These are phyloP conservation scores for Syncephalastrum racemosum DNA, from an alignment of 371 early-diverging fungal genomes.

Conservation along the genomic window DNA sequence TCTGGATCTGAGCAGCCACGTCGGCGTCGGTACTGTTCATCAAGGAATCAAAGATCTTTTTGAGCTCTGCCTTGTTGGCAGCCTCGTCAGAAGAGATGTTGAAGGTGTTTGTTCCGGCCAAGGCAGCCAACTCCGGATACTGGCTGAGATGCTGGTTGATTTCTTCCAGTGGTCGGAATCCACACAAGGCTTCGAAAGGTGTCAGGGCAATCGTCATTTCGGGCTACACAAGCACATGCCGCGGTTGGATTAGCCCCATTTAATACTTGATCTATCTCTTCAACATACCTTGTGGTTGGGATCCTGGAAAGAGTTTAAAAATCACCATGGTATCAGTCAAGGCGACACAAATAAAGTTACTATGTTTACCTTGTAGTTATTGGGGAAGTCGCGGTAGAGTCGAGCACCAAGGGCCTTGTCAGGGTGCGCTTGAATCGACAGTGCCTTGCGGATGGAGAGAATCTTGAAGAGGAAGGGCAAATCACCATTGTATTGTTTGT, in stretches of 20 bases:
- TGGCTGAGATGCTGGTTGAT: constrained; percentile 62
- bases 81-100: constrained; percentile 22
- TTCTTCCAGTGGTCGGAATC: constrained; percentile 88
- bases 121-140: constrained; percentile 76
- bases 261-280: not conserved
- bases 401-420: constrained; percentile 82
- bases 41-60: constrained; percentile 65
- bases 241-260: not conserved
- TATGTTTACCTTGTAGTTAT: constrained; percentile 72
- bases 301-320: constrained; percentile 20
- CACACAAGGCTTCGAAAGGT: constrained; percentile 92
- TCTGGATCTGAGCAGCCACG: constrained; percentile 52
- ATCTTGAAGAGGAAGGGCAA: constrained; percentile 98
- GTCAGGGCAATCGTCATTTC: constrained; percentile 98
- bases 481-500: constrained; percentile 67
- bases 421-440: constrained; percentile 98
- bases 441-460: constrained; percentile 90
- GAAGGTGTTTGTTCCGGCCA: constrained; percentile 61
- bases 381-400: constrained; percentile 72
- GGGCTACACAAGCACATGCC: constrained; percentile 57
- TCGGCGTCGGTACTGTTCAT: constrained; percentile 60
- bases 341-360: not conserved
- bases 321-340: not conserved
- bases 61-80: constrained; percentile 59
- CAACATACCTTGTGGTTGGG: constrained; percentile 51